A percentile compares a stretch with the other conserved stretches of the same genome.
phyloP scores from a whole-genome alignment of 192 early-diverging fungal genomes.

The Linderina pennispora region DNA sequence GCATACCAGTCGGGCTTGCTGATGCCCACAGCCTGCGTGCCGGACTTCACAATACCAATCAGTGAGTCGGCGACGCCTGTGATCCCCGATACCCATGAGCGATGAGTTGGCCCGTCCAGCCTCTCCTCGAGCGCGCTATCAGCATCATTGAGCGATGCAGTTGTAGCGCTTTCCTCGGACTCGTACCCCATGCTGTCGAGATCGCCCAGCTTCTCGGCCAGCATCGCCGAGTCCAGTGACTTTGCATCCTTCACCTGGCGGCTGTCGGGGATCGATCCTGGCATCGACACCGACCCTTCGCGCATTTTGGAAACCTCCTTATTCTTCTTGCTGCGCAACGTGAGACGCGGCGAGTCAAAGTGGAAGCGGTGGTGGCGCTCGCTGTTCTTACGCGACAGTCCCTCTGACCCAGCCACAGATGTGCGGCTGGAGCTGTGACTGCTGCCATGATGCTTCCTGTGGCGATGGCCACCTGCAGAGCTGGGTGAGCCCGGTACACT shows the following conservation, averaged over 20 bases:
- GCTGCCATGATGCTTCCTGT: too few species aligned
- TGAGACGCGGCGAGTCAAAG: constrained; percentile 26
- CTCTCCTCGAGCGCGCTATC: constrained; percentile 1
- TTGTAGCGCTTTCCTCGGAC: background rate
- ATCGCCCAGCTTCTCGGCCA: constrained; percentile 26
- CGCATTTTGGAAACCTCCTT: background rate
- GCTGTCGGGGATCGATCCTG: constrained; percentile 1
- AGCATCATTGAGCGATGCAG: background rate
- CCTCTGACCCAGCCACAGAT: constrained; percentile 43
- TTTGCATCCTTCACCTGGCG: too few species aligned
- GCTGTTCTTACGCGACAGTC: constrained; percentile 2
- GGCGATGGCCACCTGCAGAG: constrained; percentile 42
- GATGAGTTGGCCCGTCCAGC: constrained; percentile 16
- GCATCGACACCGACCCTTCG: background rate
- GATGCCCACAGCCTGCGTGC: constrained; percentile 36
- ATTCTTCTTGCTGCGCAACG: constrained; percentile 22
- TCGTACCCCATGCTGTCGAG: background rate
- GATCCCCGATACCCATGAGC: constrained; percentile 35
- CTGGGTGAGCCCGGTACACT: constrained; percentile 26
- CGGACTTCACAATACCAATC: constrained; percentile 25
- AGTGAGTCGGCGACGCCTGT: constrained; percentile 34
- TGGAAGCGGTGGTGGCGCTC: constrained; percentile 12
- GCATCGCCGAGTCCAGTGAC: constrained; percentile 12
- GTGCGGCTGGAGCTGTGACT: constrained; percentile 52
- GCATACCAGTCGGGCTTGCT: constrained; percentile 28